These are phyloP conservation scores for Podospora sp. DNA, from an alignment of 495 filamentous ascomycete species.

Conservation along the genomic window DNA sequence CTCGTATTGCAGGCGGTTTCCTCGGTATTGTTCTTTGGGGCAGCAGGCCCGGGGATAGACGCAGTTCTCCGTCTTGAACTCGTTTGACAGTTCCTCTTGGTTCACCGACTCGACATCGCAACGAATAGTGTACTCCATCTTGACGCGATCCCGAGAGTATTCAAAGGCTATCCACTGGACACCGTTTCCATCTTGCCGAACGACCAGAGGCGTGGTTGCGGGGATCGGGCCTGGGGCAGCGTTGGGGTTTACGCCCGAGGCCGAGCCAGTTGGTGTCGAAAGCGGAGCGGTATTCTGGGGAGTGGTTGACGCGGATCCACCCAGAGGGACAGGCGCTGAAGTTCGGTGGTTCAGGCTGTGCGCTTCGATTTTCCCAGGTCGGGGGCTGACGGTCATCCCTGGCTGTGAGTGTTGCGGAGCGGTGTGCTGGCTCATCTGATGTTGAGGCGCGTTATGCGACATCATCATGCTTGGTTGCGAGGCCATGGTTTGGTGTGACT, in stretches of 20 bases:
- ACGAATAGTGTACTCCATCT: slow-evolving; percentile 99
- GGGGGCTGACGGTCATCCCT: slow-evolving; percentile 63
- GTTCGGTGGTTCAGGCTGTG: slow-evolving; percentile 57
- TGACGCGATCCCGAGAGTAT: slow-evolving; percentile 94
- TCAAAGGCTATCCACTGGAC: slow-evolving; percentile 99
- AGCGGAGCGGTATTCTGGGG: slow-evolving; percentile 57
- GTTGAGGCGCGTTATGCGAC: slow-evolving; percentile 58
- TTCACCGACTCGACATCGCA: slow-evolving; percentile 97
- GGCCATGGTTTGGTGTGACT: slow-evolving; percentile 64
- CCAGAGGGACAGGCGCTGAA: slow-evolving; percentile 59
- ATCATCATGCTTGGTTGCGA: slow-evolving; percentile 59
- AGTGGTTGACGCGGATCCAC: slow-evolving; percentile 42
- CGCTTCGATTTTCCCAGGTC: slow-evolving; percentile 62
- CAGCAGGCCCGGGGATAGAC: slow-evolving; percentile 96
- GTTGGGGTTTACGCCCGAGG: slow-evolving; percentile 69
- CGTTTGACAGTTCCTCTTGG: slow-evolving; percentile 76
- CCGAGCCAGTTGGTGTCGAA: slow-evolving; percentile 49
- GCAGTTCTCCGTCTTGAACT: slow-evolving; percentile 98
- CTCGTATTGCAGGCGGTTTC: slow-evolving; percentile 93
- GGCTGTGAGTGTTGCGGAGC: slow-evolving; percentile 50
- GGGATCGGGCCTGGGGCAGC: slow-evolving; percentile 97
- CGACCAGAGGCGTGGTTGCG: slow-evolving; percentile 94
- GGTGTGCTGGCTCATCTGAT: slow-evolving; percentile 51
- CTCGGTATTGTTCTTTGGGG: slow-evolving; percentile 91
- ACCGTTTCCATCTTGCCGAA: slow-evolving; percentile 92